phyloP scores from a whole-genome alignment of 2,329 filamentous ascomycete genomes.

The Stachybotrys chlorohalonatus region DNA sequence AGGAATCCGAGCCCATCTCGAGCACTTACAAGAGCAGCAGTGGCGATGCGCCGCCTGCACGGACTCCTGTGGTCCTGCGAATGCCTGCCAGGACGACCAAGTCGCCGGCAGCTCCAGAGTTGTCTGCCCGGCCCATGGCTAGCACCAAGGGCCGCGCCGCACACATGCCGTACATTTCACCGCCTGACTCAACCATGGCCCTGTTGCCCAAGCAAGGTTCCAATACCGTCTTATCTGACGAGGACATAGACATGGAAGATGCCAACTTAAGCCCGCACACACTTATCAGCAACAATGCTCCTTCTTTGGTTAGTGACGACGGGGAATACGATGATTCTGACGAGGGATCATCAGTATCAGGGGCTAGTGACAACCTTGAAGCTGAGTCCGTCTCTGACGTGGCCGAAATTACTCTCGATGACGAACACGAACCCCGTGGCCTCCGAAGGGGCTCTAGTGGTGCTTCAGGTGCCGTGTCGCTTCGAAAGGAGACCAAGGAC shows the following conservation, averaged over 20 bases:
- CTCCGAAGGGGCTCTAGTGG: slow-evolving; percentile 34
- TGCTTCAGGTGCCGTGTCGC: slow-evolving; percentile 34
- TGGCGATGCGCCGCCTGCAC: slow-evolving; percentile 11
- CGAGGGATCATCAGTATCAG: slow-evolving; percentile 51
- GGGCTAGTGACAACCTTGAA: slow-evolving; percentile 46
- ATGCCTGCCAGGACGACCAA: slow-evolving; percentile 49
- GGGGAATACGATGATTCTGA: slow-evolving; percentile 70
- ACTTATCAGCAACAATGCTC: slow-evolving; percentile 64
- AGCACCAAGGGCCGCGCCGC: slow-evolving; percentile 46
- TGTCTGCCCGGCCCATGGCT: slow-evolving; percentile 33
- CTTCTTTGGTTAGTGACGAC: slow-evolving; percentile 72
- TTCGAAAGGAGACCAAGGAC: slow-evolving; percentile 34
- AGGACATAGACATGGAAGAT: slow-evolving; percentile 45
- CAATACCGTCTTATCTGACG: slow-evolving; percentile 23
- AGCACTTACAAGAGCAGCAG: slow-evolving; percentile 4
- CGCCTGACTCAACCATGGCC: slow-evolving; percentile 13
- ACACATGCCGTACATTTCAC: slow-evolving; percentile 30
- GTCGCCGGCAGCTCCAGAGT: slow-evolving; percentile 33
- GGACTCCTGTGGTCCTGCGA: slow-evolving; percentile 40
- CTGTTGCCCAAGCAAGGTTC: slow-evolving; percentile 11
- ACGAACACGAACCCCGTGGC: slow-evolving; percentile 40
- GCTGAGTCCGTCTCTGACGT: slow-evolving; percentile 52
- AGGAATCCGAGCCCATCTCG: slow-evolving; percentile 20
- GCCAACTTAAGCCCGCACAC: slow-evolving; percentile 61
- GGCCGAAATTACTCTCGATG: slow-evolving; percentile 52